phyloP scores from a whole-genome alignment of 2,329 filamentous ascomycete genomes.

The Diaporthe sp. region DNA sequence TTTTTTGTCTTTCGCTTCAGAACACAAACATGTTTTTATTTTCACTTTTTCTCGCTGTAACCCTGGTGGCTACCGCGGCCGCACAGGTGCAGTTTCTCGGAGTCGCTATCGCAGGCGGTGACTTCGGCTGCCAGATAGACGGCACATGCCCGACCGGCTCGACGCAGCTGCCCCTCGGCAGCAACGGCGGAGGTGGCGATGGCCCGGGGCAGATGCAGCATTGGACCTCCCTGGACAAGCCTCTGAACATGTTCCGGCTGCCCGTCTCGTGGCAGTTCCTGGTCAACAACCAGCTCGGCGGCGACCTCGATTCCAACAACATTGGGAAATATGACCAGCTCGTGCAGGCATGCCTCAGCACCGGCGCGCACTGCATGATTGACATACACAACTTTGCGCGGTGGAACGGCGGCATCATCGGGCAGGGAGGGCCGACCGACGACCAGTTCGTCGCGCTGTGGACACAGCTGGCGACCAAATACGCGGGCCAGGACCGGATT shows the following conservation, averaged over 20 bases:
- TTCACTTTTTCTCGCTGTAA: background rate
- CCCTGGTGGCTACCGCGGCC: constrained; percentile 20
- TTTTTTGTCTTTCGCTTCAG: background rate
- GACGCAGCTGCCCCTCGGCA: constrained; percentile 33
- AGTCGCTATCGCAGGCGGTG: constrained; percentile 58
- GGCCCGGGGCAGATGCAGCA: constrained; percentile 63
- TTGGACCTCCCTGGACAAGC: constrained; percentile 60
- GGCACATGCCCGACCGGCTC: constrained; percentile 49
- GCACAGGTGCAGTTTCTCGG: constrained; percentile 39
- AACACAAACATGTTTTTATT: background rate
- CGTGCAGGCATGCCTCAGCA: constrained; percentile 59
- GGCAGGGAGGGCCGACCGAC: constrained; percentile 62
- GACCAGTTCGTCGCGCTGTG: constrained; percentile 71
- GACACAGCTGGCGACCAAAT: constrained; percentile 65
- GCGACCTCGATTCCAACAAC: constrained; percentile 53
- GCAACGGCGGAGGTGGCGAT: constrained; percentile 26
- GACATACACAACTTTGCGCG: constrained; percentile 56
- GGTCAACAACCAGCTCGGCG: constrained; percentile 53
- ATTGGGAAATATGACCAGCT: constrained; percentile 57
- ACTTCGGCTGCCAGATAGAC: constrained; percentile 56
- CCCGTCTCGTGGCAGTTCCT: constrained; percentile 65
- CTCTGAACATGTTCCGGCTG: constrained; percentile 67
- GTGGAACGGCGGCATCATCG: constrained; percentile 71
- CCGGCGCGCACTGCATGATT: constrained; percentile 60
- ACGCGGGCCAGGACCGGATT: constrained; percentile 61